phyloP scores from a whole-genome alignment of 768 basidiomycete species.

The Russula sp. region DNA sequence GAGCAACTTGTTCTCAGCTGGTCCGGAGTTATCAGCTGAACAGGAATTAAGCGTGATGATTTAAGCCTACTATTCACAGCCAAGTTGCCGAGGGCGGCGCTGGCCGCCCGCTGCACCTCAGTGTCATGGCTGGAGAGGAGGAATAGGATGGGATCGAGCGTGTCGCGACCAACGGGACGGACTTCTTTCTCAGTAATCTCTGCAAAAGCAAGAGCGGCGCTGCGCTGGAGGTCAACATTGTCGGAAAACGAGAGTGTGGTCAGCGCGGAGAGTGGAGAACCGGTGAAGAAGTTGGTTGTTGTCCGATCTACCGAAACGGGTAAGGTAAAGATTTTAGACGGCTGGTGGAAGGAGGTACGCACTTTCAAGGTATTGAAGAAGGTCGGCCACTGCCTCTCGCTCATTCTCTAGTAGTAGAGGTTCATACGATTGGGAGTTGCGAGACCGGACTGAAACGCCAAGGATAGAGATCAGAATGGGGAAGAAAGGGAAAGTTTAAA shows the following conservation, averaged over 20 bases:
- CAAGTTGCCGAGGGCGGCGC: constrained; percentile 93
- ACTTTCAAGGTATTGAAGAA: constrained; percentile 98
- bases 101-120: constrained; percentile 97
- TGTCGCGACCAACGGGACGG: constrained; percentile 91
- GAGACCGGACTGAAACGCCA: constrained; percentile 54
- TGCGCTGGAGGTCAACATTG: constrained; percentile 97
- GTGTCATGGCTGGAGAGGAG: constrained; percentile 96
- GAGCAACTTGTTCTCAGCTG: constrained; percentile 98
- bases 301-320: constrained; percentile 66
- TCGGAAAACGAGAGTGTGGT: constrained; percentile 98
- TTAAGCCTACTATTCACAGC: constrained; percentile 87
- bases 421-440: constrained; percentile 81
- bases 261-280: constrained; percentile 84
- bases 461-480: constrained; percentile 15
- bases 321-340: background rate
- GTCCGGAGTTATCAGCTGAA: constrained; percentile 6
- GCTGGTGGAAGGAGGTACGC: constrained; percentile 28
- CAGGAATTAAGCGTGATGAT: background rate
- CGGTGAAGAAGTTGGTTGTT: constrained; percentile 97
- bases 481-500: background rate
- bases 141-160: constrained; percentile 96
- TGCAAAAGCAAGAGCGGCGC: constrained; percentile 95
- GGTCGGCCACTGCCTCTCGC: constrained; percentile 94
- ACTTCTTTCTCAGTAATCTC: constrained; percentile 99
- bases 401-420: constrained; percentile 86